phyloP scores from a whole-genome alignment of 2,329 filamentous ascomycete species.

The Fusarium sp. region DNA sequence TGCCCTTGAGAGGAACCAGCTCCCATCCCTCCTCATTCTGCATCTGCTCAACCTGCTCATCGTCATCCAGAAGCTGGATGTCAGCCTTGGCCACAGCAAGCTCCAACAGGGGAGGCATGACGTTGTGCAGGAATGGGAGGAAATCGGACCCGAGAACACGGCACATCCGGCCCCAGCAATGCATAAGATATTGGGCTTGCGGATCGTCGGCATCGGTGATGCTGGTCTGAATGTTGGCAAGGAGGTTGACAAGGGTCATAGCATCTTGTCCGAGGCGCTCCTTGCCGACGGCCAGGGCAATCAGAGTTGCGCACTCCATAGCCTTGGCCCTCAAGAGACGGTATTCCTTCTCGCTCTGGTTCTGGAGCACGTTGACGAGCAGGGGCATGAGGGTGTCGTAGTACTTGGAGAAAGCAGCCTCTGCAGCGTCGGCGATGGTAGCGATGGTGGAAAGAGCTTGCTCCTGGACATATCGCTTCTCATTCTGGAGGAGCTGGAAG shows the following conservation, averaged over 20 bases:
- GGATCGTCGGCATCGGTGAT: slow-evolving; percentile 94
- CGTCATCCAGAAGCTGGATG: slow-evolving; percentile 94
- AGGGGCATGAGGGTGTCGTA: slow-evolving; percentile 97
- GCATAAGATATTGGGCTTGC: slow-evolving; percentile 95
- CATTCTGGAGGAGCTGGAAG: slow-evolving; percentile 87
- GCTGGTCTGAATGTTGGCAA: slow-evolving; percentile 86
- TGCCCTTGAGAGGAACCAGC: slow-evolving; percentile 94
- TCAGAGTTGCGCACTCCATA: slow-evolving; percentile 98
- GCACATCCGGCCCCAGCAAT: slow-evolving; percentile 99
- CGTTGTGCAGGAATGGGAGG: slow-evolving; percentile 88
- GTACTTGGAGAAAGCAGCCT: slow-evolving; percentile 94
- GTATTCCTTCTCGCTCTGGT: slow-evolving; percentile 94
- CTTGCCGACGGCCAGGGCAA: slow-evolving; percentile 94
- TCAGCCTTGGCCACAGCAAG: slow-evolving; percentile 96
- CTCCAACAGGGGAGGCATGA: slow-evolving; percentile 94
- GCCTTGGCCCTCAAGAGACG: slow-evolving; percentile 93
- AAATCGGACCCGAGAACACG: slow-evolving; percentile 92
- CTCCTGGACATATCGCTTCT: slow-evolving; percentile 97
- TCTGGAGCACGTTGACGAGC: slow-evolving; percentile 87
- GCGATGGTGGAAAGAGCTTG: slow-evolving; percentile 98
- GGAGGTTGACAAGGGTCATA: slow-evolving; percentile 84
- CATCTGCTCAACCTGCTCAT: slow-evolving; percentile 91
- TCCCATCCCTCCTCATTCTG: slow-evolving; percentile 98
- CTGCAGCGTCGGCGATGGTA: slow-evolving; percentile 97
- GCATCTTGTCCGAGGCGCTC: slow-evolving; percentile 91